Conservation (phyloP, 2,329 filamentous ascomycete genomes). For the Pyricularia pennisetigena region DNA sequence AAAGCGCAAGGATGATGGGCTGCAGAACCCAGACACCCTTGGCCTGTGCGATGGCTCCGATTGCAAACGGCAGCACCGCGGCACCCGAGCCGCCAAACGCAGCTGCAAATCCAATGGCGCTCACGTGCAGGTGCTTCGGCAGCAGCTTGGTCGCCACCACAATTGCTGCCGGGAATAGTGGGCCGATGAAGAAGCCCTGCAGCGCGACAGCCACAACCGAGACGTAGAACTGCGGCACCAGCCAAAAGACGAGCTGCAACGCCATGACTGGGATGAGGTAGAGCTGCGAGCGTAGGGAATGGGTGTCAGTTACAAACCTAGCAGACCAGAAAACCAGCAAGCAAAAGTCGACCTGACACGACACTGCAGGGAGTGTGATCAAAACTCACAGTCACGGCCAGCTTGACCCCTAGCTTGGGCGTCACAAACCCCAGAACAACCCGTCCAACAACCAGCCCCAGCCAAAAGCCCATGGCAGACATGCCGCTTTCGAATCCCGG, state of each 20-base stretch:
- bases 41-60: constrained; percentile 55
- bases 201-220: constrained; percentile 62
- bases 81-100: constrained; percentile 69
- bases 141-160: constrained; percentile 66
- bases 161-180: constrained; percentile 67
- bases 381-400: constrained; percentile 34
- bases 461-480: constrained; percentile 74
- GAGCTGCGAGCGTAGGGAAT: constrained; percentile 8
- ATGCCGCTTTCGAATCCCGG: constrained; percentile 63
- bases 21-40: constrained; percentile 47
- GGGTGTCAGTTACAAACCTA: not conserved
- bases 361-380: not conserved
- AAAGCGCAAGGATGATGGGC: constrained; percentile 40
- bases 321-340: not conserved
- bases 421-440: constrained; percentile 69
- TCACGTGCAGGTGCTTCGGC: constrained; percentile 63
- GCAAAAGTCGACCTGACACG: not conserved
- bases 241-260: constrained; percentile 69
- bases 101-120: constrained; percentile 70
- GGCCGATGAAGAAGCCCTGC: constrained; percentile 72
- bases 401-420: constrained; percentile 61
- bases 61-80: constrained; percentile 54
- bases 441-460: constrained; percentile 67
- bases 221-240: constrained; percentile 66
- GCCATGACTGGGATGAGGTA: constrained; percentile 57